Evolutionary conservation across 805 yeast species (phyloP), one percentile per base, ranked within the genome.

Genomic region (Wickerhamiella galacta): DNA sequence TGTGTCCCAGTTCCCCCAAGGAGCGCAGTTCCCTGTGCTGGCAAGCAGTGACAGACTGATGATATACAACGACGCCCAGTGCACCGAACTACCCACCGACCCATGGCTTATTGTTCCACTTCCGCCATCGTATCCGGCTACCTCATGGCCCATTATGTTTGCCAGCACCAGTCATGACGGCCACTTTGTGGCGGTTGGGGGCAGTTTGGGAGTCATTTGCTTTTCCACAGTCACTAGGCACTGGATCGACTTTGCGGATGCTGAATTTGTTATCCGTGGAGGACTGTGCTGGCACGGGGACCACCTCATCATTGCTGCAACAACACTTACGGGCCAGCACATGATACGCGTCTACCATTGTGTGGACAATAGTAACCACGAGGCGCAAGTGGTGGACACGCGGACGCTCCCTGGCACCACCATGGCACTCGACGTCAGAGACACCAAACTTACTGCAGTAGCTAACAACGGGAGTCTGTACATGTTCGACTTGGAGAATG

Each of bases 81-180:
- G 63, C 39, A 52, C 61, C 2, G 57, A 43, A 33, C 48, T 41
- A 37, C 58, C 51, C 46, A 56, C 64, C 1, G 52, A 55, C 32
- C 50, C 58, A 11, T 68, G 74, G 74, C 47, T 60, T 20, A 54
- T 52, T n/a, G 55, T 64, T 21, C 53, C 59, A 30, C 39, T 69
- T 11, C 73, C 74, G 1, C 46, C 62, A 3, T 42, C 50, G 16
- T 69, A 68, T 39, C 51, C 57, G 26, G 52, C 68, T 4, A 56
- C 53, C 20, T 65, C 65, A 44, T 51, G 59, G 52, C 63, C 62
- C 4, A 54, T 69, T 2, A 44, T 57, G 11, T 54, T 58, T 22
- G 54, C 60, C 3, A 47, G 62, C n/a, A 52, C 58, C 14, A 61
- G 67, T 32, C 56, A 57, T 17, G 70, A 66, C 39, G 73, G 73